phyloP scores from a whole-genome alignment of 139 green algal genomes.

The Haematococcus lacustris region DNA sequence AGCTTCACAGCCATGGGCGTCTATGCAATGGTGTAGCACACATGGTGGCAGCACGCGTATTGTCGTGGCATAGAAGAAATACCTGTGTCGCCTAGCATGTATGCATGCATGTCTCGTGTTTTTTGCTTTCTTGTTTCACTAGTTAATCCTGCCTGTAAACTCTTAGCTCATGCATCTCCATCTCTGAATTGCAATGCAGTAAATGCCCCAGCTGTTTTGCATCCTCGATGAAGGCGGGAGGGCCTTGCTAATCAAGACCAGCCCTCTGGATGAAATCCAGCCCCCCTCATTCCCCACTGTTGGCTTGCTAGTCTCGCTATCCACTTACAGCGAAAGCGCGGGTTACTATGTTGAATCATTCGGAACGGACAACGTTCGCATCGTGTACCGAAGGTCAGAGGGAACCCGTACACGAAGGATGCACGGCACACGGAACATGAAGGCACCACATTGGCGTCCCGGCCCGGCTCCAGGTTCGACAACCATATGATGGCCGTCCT shows the following conservation, averaged over 20 bases:
- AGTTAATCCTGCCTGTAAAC: too few relatives aligned
- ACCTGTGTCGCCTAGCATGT: too few relatives aligned
- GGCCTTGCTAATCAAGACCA: conserved; percentile 16
- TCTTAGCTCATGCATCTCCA: too few relatives aligned
- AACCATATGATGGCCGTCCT: neutral
- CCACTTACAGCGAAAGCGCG: conserved; percentile 18
- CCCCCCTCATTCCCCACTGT: conserved; percentile 30
- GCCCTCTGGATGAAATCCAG: conserved; percentile 32
- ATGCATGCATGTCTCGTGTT: too few relatives aligned
- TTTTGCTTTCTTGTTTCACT: too few relatives aligned
- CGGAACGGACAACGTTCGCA: conserved; percentile 25
- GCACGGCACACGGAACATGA: neutral
- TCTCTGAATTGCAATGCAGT: too few relatives aligned
- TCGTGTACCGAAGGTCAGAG: conserved; percentile 26
- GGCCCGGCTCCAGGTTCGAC: neutral
- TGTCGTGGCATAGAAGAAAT: too few relatives aligned
- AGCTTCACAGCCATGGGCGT: too few relatives aligned
- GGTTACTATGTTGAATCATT: conserved; percentile 25
- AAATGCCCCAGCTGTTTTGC: conserved; percentile 22
- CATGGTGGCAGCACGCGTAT: too few relatives aligned
- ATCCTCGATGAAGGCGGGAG: conserved; percentile 22
- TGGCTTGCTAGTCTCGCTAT: conserved; percentile 30
- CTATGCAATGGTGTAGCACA: too few relatives aligned
- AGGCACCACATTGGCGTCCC: neutral
- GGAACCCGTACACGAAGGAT: neutral